These are phyloP conservation scores for Tolypocladium sp. DNA, from an alignment of 2,329 filamentous ascomycete genomes.

Conservation along the genomic window DNA sequence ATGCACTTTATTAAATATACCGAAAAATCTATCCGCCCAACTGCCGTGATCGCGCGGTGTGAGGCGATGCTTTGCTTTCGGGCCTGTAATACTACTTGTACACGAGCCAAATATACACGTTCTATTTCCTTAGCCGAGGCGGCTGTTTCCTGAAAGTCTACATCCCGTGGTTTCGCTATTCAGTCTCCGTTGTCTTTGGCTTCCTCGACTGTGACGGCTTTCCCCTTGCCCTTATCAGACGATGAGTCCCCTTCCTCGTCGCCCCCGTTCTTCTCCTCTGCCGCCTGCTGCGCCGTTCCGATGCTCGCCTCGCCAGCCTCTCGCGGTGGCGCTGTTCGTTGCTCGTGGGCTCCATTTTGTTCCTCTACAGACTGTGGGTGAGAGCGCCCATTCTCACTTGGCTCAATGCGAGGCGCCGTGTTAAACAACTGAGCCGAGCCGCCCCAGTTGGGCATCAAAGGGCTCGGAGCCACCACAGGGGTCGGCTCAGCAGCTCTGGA, in stretches of 20 bases:
- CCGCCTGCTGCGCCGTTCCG: background rate
- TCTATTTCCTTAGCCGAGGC: background rate
- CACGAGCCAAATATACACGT: background rate
- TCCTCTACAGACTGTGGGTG: conserved; percentile 2
- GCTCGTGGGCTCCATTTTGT: conserved; percentile 3
- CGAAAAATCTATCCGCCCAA: background rate
- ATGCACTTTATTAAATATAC: background rate
- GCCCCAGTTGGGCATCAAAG: conserved; percentile 41
- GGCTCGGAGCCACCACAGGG: conserved; percentile 37
- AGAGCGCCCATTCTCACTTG: conserved; percentile 8
- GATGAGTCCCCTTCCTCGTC: background rate
- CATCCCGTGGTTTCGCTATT: background rate
- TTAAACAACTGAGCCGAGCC: conserved; percentile 39
- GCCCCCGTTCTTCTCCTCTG: background rate
- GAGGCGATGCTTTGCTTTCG: background rate
- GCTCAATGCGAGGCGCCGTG: conserved; percentile 16
- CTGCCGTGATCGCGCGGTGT: background rate
- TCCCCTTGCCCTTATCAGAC: conserved; percentile 31
- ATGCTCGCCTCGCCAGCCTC: background rate
- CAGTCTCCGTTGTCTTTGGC: conserved; percentile 23
- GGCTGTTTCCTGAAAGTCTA: background rate
- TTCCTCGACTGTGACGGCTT: conserved; percentile 38
- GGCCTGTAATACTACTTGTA: background rate
- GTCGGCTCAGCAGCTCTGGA: conserved; percentile 10
- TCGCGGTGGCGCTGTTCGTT: conserved; percentile 4